Evolutionary conservation across 352 stramenopile species (phyloP).

Genomic region (Pythium periplocum): DNA sequence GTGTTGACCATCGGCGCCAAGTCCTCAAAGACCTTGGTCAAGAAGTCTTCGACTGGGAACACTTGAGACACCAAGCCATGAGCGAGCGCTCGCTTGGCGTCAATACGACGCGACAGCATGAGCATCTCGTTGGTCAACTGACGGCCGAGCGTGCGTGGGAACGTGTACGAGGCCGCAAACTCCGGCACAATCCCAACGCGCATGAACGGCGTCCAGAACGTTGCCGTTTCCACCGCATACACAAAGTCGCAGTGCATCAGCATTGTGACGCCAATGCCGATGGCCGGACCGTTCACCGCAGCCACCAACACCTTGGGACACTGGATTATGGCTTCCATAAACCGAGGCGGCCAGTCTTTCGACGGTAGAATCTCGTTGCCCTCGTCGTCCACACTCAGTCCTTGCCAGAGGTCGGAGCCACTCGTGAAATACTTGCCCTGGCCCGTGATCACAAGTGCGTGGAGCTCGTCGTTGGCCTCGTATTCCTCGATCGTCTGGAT

Average conservation of each 20-base stretch:
- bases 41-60: constrained; percentile 37
- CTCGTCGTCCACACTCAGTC: constrained; percentile 23
- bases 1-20: constrained; percentile 41
- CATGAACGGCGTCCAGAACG: constrained; percentile 85
- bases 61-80: constrained; percentile 58
- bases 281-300: constrained; percentile 72
- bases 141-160: constrained; percentile 55
- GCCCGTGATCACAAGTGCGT: constrained; percentile 87
- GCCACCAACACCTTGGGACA: constrained; percentile 76
- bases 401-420: constrained; percentile 74
- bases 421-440: constrained; percentile 90
- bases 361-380: constrained; percentile 33
- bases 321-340: constrained; percentile 72
- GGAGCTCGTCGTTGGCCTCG: constrained; percentile 54
- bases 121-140: constrained; percentile 61
- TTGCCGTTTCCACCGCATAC: constrained; percentile 42
- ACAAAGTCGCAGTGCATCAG: constrained; percentile 63
- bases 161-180: constrained; percentile 77
- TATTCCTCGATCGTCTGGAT: constrained; percentile 64
- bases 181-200: constrained; percentile 81
- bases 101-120: constrained; percentile 62
- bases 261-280: constrained; percentile 68
- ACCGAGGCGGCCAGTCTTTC: constrained; percentile 37
- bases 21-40: constrained; percentile 38
- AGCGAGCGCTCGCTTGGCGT: constrained; percentile 36